Evolutionary conservation across 352 stramenopile genomes (phyloP), one percentile per base, ranked within the genome.

Genomic region (Phytophthora sojae): DNA sequence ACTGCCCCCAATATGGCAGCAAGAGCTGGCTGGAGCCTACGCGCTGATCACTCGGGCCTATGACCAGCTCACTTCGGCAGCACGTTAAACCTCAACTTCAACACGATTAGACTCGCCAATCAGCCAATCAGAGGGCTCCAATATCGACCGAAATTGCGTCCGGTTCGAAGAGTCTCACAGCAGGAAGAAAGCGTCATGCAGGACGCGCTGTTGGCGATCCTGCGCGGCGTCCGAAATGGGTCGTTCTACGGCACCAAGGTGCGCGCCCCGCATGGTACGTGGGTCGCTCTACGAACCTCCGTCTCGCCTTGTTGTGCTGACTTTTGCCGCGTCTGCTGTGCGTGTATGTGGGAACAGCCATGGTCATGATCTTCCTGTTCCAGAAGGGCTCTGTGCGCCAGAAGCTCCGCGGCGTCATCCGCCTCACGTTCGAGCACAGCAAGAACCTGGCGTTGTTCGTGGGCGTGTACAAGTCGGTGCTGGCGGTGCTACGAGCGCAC

Each of bases 361-460:
- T 96, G 44, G 91, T 97, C 62, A 97, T 97, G 91, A 91, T 95
- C 67, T 91, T 96, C 57, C 81, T 97, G 2, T 97, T 97, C 73
- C 85, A 94, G 58, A 85, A 87, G 50, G 88, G 89, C 6, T 86
- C 86, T 14, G n/a, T 96, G 26, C 84, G 85, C 9, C 67, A 95
- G 52, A 94, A 96, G 69, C 71, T 97, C 23, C 83, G 71, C 15
- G 77, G 79, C 19, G 80, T 97, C 30, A 77, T 97, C 58, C 75
- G 73, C 12, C 78, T 97, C 21, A 97, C 91, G 26, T 96, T 83
- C 52, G 91, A 97, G 66, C 91, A 97, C 77, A 88, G 83, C 42
- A 96, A 94, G 59, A 96, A 96, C 70, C 67, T 97, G 59, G 91
- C 89, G 7, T 73, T 94, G 11, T 97, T 96, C 55, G 90, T 96